Percentiles rank a stretch among this genome's conserved stretches.
These are phyloP conservation scores for Suillus subaureus DNA, from an alignment of 768 basidiomycete genomes.

Conservation along the genomic window DNA sequence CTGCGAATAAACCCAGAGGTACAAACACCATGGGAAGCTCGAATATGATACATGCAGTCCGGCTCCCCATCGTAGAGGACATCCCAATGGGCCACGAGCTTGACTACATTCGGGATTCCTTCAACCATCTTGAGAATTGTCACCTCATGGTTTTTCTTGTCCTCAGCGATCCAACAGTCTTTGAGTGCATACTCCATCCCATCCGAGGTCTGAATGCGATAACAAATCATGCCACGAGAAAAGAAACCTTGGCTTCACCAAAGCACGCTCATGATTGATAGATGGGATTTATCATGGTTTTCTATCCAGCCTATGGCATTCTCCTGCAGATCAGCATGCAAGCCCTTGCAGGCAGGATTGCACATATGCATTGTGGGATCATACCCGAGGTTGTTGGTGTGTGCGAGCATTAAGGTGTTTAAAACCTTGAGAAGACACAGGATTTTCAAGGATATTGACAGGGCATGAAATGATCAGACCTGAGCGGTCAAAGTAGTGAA, in stretches of 20 bases:
- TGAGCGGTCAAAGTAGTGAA: slow-evolving; percentile 1
- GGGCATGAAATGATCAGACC: neutral
- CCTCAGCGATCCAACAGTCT: slow-evolving; percentile 2
- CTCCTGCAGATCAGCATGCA: neutral
- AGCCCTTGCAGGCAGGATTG: neutral
- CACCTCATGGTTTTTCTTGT: neutral
- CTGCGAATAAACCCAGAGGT: neutral
- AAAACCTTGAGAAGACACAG: neutral
- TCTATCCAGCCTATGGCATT: neutral
- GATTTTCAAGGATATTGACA: neutral
- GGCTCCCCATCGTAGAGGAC: neutral
- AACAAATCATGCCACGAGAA: neutral
- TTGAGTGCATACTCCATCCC: neutral
- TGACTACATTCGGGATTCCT: neutral
- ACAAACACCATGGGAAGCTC: neutral
- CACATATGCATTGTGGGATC: slow-evolving; percentile 5
- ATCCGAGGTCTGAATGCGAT: neutral
- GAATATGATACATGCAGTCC: neutral
- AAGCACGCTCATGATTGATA: neutral
- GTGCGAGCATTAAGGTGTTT: neutral
- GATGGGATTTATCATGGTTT: no score
- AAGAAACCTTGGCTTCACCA: slow-evolving; percentile 5
- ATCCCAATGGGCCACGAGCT: neutral
- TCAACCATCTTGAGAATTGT: neutral
- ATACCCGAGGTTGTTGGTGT: neutral